These are phyloP conservation scores for Calonectria naviculata DNA, from an alignment of 2,329 filamentous ascomycete genomes.

Conservation along the genomic window DNA sequence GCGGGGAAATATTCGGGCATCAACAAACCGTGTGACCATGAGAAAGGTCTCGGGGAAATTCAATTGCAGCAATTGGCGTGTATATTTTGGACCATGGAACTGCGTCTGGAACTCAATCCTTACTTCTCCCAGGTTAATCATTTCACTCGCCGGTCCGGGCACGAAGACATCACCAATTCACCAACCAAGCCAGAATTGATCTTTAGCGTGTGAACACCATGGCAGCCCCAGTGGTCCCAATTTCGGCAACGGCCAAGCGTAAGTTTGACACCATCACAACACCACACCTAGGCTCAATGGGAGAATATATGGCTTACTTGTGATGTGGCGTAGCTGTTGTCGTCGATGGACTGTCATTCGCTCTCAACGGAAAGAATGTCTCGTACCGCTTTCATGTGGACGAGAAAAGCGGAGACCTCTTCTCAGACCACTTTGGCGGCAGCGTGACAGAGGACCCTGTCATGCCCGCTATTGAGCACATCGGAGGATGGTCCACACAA, in stretches of 20 bases:
- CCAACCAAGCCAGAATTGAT: background rate
- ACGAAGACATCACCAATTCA: background rate
- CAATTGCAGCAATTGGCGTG: background rate
- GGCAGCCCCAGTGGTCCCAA: background rate
- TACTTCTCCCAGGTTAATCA: background rate
- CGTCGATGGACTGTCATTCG: slow-evolving; percentile 66
- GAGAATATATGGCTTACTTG: background rate
- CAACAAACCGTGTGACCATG: background rate
- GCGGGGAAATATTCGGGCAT: slow-evolving; percentile 8
- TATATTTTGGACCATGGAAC: background rate
- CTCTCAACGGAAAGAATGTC: slow-evolving; percentile 64
- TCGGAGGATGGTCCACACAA: slow-evolving; percentile 64
- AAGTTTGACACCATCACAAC: background rate
- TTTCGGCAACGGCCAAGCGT: background rate
- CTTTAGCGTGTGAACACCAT: background rate
- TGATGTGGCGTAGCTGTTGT: slow-evolving; percentile 54
- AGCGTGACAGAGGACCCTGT: slow-evolving; percentile 61
- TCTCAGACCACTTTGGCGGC: slow-evolving; percentile 72
- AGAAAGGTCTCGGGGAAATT: background rate
- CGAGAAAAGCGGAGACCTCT: slow-evolving; percentile 63
- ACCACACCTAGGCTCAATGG: no score
- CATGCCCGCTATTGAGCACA: slow-evolving; percentile 47
- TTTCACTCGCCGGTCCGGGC: background rate
- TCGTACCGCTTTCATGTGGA: slow-evolving; percentile 75
- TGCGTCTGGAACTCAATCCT: background rate